Percentiles rank a stretch among this genome's conserved stretches.
Evolutionary conservation across 2,329 filamentous ascomycete genomes (phyloP).

Genomic region (Stenocarpella maydis): DNA sequence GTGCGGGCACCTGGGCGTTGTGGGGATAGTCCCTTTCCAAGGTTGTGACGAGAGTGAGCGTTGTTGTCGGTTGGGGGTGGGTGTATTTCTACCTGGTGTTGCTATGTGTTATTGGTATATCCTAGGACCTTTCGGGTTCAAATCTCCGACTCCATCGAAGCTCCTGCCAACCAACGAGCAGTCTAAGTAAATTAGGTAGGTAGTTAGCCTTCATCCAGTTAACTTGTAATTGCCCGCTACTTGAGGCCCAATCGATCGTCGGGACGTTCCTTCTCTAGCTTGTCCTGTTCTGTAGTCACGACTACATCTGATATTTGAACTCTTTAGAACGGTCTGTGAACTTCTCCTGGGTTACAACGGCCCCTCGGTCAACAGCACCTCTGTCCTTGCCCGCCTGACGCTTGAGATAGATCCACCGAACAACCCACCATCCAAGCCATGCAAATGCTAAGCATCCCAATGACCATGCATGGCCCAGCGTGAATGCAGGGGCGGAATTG

Average conservation of each 20-base stretch:
- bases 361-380: background rate
- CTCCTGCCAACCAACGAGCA: too few relatives aligned
- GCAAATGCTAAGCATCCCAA: slow-evolving; percentile 43
- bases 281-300: background rate
- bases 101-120: too few relatives aligned
- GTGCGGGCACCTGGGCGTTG: too few relatives aligned
- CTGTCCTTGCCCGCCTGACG: slow-evolving; percentile 37
- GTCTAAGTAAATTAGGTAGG: too few relatives aligned
- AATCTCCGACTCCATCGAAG: too few relatives aligned
- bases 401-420: slow-evolving; percentile 44
- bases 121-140: too few relatives aligned
- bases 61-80: too few relatives aligned
- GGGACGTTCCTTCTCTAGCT: background rate
- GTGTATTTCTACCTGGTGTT: too few relatives aligned
- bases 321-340: background rate
- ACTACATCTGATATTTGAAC: background rate
- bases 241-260: too few relatives aligned
- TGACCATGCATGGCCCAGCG: slow-evolving; percentile 47
- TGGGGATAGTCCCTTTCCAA: too few relatives aligned
- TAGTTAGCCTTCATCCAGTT: too few relatives aligned
- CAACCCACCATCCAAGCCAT: slow-evolving; percentile 46
- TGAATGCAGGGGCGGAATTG: slow-evolving; percentile 38
- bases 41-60: too few relatives aligned
- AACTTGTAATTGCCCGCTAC: background rate
- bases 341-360: background rate